Evolutionary conservation across 2,329 filamentous ascomycete genomes (phyloP), one percentile per base, ranked within the genome.

Genomic region (Chaetomium sp.): DNA sequence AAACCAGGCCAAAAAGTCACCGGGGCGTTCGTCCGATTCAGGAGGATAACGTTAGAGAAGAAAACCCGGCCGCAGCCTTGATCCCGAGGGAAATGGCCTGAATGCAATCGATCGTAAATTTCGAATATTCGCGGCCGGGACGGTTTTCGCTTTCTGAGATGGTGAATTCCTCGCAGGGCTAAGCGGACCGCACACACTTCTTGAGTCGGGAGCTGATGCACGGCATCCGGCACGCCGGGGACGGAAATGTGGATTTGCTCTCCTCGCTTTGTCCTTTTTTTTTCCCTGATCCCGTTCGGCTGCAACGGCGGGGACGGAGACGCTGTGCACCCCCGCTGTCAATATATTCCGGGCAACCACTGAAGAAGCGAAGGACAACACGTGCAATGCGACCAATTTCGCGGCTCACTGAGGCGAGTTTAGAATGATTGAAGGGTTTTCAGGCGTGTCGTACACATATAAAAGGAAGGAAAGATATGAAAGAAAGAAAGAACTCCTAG

Each of bases 81-180:
- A 27, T 27, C 19, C 19, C 19, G 19, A 27, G 19, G 19, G 19
- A 27, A 27, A 27, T 27, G 19, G 19, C 19, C 19, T 3, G 19
- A 27, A 27, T 27, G 19, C 19, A 27, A 27, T 27, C 19, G 40
- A 6, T 42, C 11, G 10, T 42, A 42, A 42, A 7, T 7, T n/a
- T 14, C 40, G 34, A 19, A 36, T 37, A 14, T 19, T n/a, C 14
- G 37, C 44, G 51, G 51, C 12, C 42, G 44, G 52, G 12, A 48
- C 52, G 52, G 52, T 10, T 53, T 45, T 32, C 45, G 37, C n/a
- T 32, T 27, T 49, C 32, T 48, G 27, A 45, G 33, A 45, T n/a
- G 32, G 9, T 32, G 49, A 44, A 38, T 53, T 7, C 9, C 36
- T 37, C 37, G 32, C 52, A 48, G 44, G 38, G 38, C 52, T 41